These are phyloP conservation scores for Coniferiporia weirii DNA, from an alignment of 1,284 basidiomycete genomes.

Conservation along the genomic window DNA sequence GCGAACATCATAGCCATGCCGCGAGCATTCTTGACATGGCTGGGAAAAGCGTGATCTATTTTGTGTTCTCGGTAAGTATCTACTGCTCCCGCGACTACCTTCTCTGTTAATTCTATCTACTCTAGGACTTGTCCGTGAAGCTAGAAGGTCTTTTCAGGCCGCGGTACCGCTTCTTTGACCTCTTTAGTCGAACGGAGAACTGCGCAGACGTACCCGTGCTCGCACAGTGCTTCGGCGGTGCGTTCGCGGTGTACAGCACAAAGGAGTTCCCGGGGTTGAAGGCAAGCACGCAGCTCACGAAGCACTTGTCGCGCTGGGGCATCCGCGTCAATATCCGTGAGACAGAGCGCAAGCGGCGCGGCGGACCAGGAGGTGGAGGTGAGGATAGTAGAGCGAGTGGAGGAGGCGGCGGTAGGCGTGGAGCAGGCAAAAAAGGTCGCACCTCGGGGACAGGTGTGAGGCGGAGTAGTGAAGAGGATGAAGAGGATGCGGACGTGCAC, in stretches of 20 bases:
- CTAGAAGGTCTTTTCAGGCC: slow-evolving; percentile 61
- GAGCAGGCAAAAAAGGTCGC: neutral
- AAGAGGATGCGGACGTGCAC: neutral
- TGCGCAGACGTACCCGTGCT: slow-evolving; percentile 44
- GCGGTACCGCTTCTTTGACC: slow-evolving; percentile 63
- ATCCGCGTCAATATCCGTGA: slow-evolving; percentile 68
- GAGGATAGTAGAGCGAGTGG: neutral
- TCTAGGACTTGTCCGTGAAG: slow-evolving; percentile 50
- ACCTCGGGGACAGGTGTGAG: neutral
- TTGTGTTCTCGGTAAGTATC: slow-evolving; percentile 48
- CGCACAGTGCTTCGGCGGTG: slow-evolving; percentile 64
- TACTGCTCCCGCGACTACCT: slow-evolving; percentile 35
- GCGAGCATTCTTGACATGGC: slow-evolving; percentile 49
- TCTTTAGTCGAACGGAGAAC: slow-evolving; percentile 34
- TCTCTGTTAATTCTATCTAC: slow-evolving; percentile 4
- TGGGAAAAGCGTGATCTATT: slow-evolving; percentile 57
- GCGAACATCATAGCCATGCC: slow-evolving; percentile 48
- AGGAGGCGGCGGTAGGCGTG: neutral
- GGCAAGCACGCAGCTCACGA: slow-evolving; percentile 70
- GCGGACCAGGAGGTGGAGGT: neutral
- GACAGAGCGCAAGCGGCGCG: slow-evolving; percentile 54
- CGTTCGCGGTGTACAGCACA: slow-evolving; percentile 70
- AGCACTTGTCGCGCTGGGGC: slow-evolving; percentile 44
- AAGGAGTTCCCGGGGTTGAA: slow-evolving; percentile 74
- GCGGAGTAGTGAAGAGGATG: neutral